Percentiles rank a stretch among this genome's conserved stretches.
Conservation (phyloP, 2,329 filamentous ascomycete genomes). For the Beauveria asiatica region DNA sequence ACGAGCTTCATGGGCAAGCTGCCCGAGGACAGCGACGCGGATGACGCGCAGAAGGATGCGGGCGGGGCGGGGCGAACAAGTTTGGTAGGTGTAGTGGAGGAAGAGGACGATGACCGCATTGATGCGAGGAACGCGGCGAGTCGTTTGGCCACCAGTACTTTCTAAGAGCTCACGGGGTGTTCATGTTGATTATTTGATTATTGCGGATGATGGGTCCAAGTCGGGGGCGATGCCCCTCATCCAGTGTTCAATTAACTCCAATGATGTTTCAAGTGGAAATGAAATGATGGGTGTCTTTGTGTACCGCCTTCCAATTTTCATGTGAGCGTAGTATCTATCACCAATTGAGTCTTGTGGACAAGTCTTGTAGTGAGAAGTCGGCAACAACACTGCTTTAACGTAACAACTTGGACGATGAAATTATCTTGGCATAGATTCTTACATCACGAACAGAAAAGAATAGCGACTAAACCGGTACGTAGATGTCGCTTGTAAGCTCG, state of each 20-base stretch:
- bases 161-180: slow-evolving; percentile 39
- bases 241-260: slow-evolving; percentile 2
- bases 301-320: too few species aligned
- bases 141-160: slow-evolving; percentile 87
- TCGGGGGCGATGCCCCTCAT: not conserved
- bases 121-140: slow-evolving; percentile 95
- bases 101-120: slow-evolving; percentile 86
- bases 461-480: too few species aligned
- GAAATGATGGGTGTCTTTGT: not conserved
- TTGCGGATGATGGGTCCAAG: not conserved
- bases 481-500: too few species aligned
- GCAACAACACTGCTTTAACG: too few species aligned
- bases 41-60: slow-evolving; percentile 32
- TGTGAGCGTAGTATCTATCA: too few species aligned
- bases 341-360: too few species aligned
- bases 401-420: too few species aligned
- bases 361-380: too few species aligned
- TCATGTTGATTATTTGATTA: not conserved
- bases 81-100: slow-evolving; percentile 57
- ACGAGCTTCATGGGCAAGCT: slow-evolving; percentile 60
- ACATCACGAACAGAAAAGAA: too few species aligned
- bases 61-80: slow-evolving; percentile 36
- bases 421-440: too few species aligned
- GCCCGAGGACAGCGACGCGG: slow-evolving; percentile 50
- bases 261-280: not conserved